Evolutionary conservation across 2,329 filamentous ascomycete species (phyloP), one percentile per base, ranked within the genome.

Genomic region (Colletotrichum plurivorum): DNA sequence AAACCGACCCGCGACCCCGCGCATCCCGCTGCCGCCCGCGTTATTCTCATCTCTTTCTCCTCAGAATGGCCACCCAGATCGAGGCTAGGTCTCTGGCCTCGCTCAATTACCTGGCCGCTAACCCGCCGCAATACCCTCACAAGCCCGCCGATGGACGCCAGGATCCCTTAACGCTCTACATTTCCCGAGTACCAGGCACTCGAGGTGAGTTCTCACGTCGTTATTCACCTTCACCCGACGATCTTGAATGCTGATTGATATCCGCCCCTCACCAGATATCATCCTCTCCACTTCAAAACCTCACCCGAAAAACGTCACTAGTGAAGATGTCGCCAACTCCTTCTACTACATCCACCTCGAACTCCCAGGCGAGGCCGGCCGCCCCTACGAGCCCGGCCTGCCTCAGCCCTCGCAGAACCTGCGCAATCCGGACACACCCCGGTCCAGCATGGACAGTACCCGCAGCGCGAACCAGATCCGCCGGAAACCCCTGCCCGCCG

Each of bases 271-370:
- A 10, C 18, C 74, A 96, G 95, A 98, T 85, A 88, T 98, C 66
- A 97, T 98, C 74, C 89, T 99, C 53, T 97, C 95, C 1, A 93
- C 96, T 0, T 88, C 96, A 71, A 97, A 97, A 78, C 96, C 96
- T 2, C 91, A 93, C 59, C 87, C 92, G 49, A 97, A 96, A 78
- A 95, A 94, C 69, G 94, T 99, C 71, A 97, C 94, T 0, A 91
- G 89, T 52, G 92, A 95, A 77, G 95, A 98, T 77, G 91, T 99
- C 56, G 89, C 92, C 64, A 94, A 90, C 75, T 97, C 92, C 15
- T 86, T 99, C 5, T 99, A 98, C 81, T 98, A 96, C 78, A 84
- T 98, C 61, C 95, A 98, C 80, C 88, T 97, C 46, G 88, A 94
- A 68, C 85, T 87, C 2, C 87, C 89, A 4, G 85, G 89, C 46